These are phyloP conservation scores for Rubus idaeus DNA, from an alignment of 306 rosid genomes.

Conservation along the genomic window DNA sequence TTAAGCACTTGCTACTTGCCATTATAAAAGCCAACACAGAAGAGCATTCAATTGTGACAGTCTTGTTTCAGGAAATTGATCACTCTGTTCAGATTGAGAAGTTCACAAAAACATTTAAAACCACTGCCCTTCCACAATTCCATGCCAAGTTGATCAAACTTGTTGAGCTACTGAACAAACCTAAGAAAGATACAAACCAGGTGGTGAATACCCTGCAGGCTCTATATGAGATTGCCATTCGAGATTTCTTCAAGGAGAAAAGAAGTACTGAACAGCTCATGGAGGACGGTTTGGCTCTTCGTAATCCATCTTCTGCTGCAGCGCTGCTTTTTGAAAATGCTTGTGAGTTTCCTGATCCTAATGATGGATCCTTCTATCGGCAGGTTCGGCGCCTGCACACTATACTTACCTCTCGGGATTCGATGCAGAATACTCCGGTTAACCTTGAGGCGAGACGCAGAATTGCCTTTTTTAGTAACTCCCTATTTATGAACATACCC, in stretches of 20 bases:
- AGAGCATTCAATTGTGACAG: conserved; percentile 86
- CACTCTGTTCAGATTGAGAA: conserved; percentile 74
- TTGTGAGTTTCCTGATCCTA: conserved; percentile 57
- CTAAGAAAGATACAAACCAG: conserved; percentile 54
- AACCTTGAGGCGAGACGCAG: conserved; percentile 97
- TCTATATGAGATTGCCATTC: conserved; percentile 74
- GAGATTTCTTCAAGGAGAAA: conserved; percentile 80
- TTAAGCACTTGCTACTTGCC: conserved; percentile 66
- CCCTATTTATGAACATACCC: conserved; percentile 94
- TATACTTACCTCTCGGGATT: conserved; percentile 83
- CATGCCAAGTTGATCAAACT: conserved; percentile 76
- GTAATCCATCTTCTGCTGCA: conserved; percentile 46
- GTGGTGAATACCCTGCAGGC: conserved; percentile 88
- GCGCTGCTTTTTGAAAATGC: conserved; percentile 78
- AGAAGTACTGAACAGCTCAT: conserved; percentile 57
- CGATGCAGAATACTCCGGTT: conserved; percentile 81
- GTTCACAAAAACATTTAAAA: conserved; percentile 76
- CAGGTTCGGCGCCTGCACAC: conserved; percentile 88
- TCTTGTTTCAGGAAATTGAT: conserved; percentile 81
- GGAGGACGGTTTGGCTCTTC: conserved; percentile 81
- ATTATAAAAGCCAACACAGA: conserved; percentile 61
- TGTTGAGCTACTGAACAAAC: conserved; percentile 64
- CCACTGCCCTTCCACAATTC: conserved; percentile 72
- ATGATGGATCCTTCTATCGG: conserved; percentile 68
- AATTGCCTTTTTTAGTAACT: conserved; percentile 92